Percentiles rank a stretch among this genome's conserved stretches.
Conservation (phyloP, 495 filamentous ascomycete genomes). For the Xylaria nigripes region DNA sequence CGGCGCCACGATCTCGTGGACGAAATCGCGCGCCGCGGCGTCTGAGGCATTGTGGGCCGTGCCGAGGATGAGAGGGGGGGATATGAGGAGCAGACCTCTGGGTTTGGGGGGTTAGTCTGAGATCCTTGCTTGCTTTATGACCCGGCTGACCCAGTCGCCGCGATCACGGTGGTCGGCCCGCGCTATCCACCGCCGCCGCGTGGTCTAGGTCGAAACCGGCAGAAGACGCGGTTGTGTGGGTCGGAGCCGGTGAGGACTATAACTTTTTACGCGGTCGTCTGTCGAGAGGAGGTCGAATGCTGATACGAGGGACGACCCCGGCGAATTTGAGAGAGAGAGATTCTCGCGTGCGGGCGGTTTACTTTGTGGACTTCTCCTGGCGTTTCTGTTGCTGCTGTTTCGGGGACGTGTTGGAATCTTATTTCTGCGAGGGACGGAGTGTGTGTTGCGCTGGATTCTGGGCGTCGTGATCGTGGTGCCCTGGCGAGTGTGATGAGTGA, state of each 20-base stretch:
- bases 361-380: constrained; percentile 50
- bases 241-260: constrained; percentile 40
- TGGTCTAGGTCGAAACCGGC: constrained; percentile 57
- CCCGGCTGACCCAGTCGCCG: constrained; percentile 49
- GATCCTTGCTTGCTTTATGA: too few relatives aligned
- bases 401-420: constrained; percentile 45
- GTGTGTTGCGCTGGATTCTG: constrained; percentile 17
- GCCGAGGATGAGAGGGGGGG: constrained; percentile 54
- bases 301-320: constrained; percentile 49
- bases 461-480: background rate
- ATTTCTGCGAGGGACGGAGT: constrained; percentile 43
- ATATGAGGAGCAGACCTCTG: constrained; percentile 56
- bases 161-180: constrained; percentile 30
- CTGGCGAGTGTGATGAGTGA: background rate
- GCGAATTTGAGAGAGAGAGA: constrained; percentile 54
- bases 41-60: constrained; percentile 45
- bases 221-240: constrained; percentile 50
- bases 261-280: constrained; percentile 48
- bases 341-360: constrained; percentile 49
- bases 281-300: constrained; percentile 48
- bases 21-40: constrained; percentile 47
- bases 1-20: constrained; percentile 46
- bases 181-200: constrained; percentile 14
- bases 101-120: constrained; percentile 10
- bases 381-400: constrained; percentile 40